phyloP scores from a whole-genome alignment of 805 yeast species.

The Millerozyma miso region DNA sequence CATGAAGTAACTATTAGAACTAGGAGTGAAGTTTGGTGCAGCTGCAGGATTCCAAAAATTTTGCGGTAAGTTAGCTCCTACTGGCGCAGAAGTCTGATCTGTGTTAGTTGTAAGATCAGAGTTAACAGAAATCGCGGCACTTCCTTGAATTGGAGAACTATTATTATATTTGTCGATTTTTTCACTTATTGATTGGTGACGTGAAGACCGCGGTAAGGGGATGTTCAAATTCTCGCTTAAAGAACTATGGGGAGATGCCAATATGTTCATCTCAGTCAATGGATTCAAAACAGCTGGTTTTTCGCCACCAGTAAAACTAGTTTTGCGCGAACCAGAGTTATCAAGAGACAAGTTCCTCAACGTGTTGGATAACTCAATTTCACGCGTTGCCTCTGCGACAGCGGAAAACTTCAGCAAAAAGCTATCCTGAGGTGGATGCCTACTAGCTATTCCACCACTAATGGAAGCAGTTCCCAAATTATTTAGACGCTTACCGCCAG shows the following conservation, averaged over 20 bases:
- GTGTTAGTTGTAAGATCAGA: slow-evolving; percentile 22
- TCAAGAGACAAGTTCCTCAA: slow-evolving; percentile 36
- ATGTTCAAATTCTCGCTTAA: slow-evolving; percentile 42
- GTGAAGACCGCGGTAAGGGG: slow-evolving; percentile 29
- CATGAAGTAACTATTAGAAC: slow-evolving; percentile 22
- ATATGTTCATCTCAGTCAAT: slow-evolving; percentile 13
- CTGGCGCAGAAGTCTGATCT: slow-evolving; percentile 5
- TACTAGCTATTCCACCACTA: slow-evolving; percentile 48
- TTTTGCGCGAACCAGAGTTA: slow-evolving; percentile 39
- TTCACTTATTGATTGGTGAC: slow-evolving; percentile 56
- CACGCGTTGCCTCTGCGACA: slow-evolving; percentile 68
- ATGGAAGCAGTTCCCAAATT: slow-evolving; percentile 60
- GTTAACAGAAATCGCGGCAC: slow-evolving; percentile 30
- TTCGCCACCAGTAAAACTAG: slow-evolving; percentile 42
- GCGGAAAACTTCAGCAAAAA: slow-evolving; percentile 61
- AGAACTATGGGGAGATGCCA: slow-evolving; percentile 35
- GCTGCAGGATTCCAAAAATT: slow-evolving; percentile 67
- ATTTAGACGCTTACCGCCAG: slow-evolving; percentile 17
- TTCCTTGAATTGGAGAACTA: slow-evolving; percentile 42
- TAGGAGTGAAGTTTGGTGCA: slow-evolving; percentile 56
- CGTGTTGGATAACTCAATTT: slow-evolving; percentile 48
- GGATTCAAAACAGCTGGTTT: slow-evolving; percentile 17
- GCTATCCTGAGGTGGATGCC: slow-evolving; percentile 44
- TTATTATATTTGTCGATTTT: slow-evolving; percentile 56
- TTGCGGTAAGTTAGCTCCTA: slow-evolving; percentile 13